phyloP scores from a whole-genome alignment of 2,329 filamentous ascomycete genomes.

The Ilyonectria destructans region DNA sequence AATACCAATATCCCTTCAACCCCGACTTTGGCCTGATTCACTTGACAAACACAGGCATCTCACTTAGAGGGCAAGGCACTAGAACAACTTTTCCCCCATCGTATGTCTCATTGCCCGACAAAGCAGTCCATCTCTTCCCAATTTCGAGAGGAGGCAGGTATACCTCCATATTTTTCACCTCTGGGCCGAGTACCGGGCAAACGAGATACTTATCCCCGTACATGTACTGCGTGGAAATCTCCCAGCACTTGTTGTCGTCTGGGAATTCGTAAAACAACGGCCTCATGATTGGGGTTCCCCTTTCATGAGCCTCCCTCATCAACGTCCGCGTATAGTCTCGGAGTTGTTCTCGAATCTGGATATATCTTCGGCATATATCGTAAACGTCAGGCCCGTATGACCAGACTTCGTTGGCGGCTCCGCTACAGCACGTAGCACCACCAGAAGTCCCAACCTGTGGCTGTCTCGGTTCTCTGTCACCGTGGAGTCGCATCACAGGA shows the following conservation, averaged over 20 bases:
- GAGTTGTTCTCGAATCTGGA: constrained; percentile 71
- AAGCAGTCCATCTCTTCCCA: not conserved
- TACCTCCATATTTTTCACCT: not conserved
- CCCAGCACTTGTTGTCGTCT: constrained; percentile 67
- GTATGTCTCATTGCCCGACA: not conserved
- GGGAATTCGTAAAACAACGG: constrained; percentile 78
- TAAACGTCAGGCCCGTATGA: constrained; percentile 75
- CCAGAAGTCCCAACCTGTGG: constrained; percentile 54
- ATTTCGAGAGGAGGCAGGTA: constrained; percentile 1
- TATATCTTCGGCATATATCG: constrained; percentile 72
- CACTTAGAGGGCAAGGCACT: constrained; percentile 2
- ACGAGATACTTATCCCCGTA: constrained; percentile 61
- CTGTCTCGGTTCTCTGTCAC: constrained; percentile 73
- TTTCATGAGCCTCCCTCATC: constrained; percentile 74
- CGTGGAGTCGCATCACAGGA: constrained; percentile 78
- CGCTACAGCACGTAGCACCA: constrained; percentile 62
- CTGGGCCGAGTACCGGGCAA: constrained; percentile 11
- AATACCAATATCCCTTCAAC: not conserved
- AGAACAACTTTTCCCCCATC: not conserved
- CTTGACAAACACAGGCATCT: constrained; percentile 19
- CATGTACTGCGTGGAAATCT: constrained; percentile 75
- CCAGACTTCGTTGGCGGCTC: constrained; percentile 77
- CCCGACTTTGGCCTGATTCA: no score
- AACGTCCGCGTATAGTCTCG: constrained; percentile 71
- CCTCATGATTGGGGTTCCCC: constrained; percentile 74